Evolutionary conservation across 495 filamentous ascomycete species (phyloP), one percentile per base, ranked within the genome.

Genomic region (Cercophora sp.): DNA sequence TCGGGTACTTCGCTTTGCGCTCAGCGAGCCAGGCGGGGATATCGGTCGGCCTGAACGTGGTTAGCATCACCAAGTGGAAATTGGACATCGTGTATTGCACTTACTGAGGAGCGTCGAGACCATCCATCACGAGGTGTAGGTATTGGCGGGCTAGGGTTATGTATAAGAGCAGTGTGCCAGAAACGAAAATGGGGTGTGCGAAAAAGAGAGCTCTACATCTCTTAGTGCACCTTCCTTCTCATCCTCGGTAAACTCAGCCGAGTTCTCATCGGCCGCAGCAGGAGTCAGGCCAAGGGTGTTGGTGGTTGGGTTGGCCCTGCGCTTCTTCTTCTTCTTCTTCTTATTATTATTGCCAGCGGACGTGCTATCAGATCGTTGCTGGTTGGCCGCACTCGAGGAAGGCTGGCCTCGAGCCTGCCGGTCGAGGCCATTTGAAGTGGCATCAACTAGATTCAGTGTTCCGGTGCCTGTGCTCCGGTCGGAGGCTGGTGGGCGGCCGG

Each of bases 321-420:
- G 73, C 74, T 87, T 87, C 74, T 87, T 88, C 65, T 91, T 92
- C 70, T 85, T n/a, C n/a, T n/a, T n/a, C n/a, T n/a, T n/a, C n/a
- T n/a, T n/a, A n/a, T n/a, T n/a, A n/a, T n/a, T n/a, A n/a, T n/a
- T 86, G 20, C 67, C 68, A 0, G 72, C 70, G 34, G 82, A 80
- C 55, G 69, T 67, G 62, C 66, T 68, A 72, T 78, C 75, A 78
- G 84, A 81, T 72, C 85, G 84, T 56, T 83, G 81, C 85, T 48
- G 86, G 67, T 65, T 11, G 64, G 61, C 22, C 66, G 56, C 23
- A 69, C 67, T 29, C n/a, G n/a, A n/a, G n/a, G n/a, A n/a, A n/a
- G n/a, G n/a, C n/a, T n/a, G n/a, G n/a, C n/a, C n/a, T n/a, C n/a
- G n/a, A n/a, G n/a, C n/a, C n/a, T n/a, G n/a, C n/a, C n/a, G n/a